Percentiles rank a stretch among this genome's conserved stretches.
Conservation (phyloP, 345 rosid species). For the Cardiospermum halicacabum region DNA sequence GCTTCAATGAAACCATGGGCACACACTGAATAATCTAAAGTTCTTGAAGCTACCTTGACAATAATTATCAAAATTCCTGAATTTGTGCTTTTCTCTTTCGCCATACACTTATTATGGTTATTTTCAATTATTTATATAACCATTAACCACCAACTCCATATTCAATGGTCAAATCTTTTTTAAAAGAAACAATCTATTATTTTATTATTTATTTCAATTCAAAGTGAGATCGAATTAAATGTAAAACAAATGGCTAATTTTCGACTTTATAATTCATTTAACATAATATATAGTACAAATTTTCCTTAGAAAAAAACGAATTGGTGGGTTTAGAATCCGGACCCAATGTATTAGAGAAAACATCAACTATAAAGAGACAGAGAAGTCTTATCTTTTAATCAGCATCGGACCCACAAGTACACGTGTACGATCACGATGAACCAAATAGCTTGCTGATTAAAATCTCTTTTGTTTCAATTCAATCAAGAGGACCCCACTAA, state of each 20-base stretch:
- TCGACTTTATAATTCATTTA: background rate
- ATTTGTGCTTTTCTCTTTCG: too few relatives aligned
- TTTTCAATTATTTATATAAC: background rate
- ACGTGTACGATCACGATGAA: conserved; percentile 1
- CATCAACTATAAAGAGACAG: background rate
- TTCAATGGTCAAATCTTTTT: background rate
- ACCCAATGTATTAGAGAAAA: background rate
- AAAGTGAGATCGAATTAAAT: background rate
- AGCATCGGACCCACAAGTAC: background rate
- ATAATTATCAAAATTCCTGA: too few relatives aligned
- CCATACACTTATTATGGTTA: too few relatives aligned
- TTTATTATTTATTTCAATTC: background rate
- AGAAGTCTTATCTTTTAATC: conserved; percentile 23
- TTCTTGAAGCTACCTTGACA: background rate
- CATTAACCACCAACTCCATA: background rate
- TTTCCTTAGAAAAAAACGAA: conserved; percentile 6
- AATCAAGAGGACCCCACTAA: background rate
- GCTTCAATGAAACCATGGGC: conserved; percentile 5
- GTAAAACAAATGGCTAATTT: background rate
- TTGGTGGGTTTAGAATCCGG: background rate
- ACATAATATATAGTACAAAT: background rate
- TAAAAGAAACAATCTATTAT: background rate
- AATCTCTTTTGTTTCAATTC: background rate
- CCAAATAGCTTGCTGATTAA: background rate
- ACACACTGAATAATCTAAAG: conserved; percentile 9